phyloP scores from a whole-genome alignment of 352 stramenopile genomes.

The Globisporangium paroecandrum region DNA sequence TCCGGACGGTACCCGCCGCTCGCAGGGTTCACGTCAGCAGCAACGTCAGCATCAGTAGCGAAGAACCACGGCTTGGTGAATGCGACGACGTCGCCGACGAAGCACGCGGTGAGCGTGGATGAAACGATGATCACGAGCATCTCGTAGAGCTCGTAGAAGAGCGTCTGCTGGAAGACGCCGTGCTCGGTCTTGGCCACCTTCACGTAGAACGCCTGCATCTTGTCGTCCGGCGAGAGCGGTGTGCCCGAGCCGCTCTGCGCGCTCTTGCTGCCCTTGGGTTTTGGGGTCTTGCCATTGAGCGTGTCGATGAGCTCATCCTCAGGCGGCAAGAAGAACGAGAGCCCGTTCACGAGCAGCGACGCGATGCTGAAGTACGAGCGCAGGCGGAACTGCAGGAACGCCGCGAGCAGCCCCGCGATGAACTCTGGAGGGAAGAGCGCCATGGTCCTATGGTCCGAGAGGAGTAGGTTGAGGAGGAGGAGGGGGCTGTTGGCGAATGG shows the following conservation, averaged over 20 bases:
- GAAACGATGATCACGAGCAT: slow-evolving; percentile 71
- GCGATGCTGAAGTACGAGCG: slow-evolving; percentile 56
- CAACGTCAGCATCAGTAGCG: slow-evolving; percentile 3
- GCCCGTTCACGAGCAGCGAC: slow-evolving; percentile 48
- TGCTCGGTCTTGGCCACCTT: slow-evolving; percentile 62
- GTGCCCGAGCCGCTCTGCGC: background rate
- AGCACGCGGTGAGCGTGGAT: slow-evolving; percentile 46
- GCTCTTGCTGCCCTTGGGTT: slow-evolving; percentile 21
- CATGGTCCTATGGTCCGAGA: slow-evolving; percentile 28
- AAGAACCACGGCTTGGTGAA: slow-evolving; percentile 28
- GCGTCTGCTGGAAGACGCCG: slow-evolving; percentile 61
- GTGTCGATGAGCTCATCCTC: slow-evolving; percentile 66
- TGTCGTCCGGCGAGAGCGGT: slow-evolving; percentile 53
- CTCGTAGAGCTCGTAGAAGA: slow-evolving; percentile 84
- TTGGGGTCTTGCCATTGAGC: slow-evolving; percentile 45
- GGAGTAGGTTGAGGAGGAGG: too few species aligned
- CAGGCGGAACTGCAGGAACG: slow-evolving; percentile 70
- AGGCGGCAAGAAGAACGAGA: slow-evolving; percentile 76
- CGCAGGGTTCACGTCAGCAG: background rate
- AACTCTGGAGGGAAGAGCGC: slow-evolving; percentile 75
- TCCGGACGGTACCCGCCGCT: slow-evolving; percentile 25
- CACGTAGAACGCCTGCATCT: slow-evolving; percentile 73
- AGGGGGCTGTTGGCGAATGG: slow-evolving; percentile 2
- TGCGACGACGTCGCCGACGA: slow-evolving; percentile 38
- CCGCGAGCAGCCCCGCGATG: slow-evolving; percentile 60